Percentiles rank a stretch among this genome's conserved stretches.
Evolutionary conservation across 2,329 filamentous ascomycete genomes (phyloP).

Genomic region (Ascochyta rabiei): DNA sequence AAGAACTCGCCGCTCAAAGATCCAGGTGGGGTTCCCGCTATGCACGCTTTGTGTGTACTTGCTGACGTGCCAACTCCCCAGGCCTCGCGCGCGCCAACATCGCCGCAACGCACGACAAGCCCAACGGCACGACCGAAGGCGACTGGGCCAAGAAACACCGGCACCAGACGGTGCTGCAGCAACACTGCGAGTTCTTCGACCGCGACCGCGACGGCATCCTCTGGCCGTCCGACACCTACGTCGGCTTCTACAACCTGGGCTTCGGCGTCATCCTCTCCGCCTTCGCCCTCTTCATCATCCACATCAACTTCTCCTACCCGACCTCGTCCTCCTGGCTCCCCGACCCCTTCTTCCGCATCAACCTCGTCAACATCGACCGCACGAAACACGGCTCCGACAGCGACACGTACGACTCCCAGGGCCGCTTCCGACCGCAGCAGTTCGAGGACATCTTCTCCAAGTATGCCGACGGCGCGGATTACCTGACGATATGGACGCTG

Average conservation of each 20-base stretch:
- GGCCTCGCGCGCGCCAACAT: constrained; percentile 52
- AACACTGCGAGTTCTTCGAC: constrained; percentile 62
- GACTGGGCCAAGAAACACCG: constrained; percentile 48
- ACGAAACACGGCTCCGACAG: constrained; percentile 54
- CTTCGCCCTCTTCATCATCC: constrained; percentile 56
- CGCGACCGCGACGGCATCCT: constrained; percentile 59
- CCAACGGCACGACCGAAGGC: constrained; percentile 51
- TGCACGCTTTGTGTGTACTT: background rate
- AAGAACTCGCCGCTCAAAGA: constrained; percentile 16
- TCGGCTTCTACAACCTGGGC: constrained; percentile 54
- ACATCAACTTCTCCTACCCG: constrained; percentile 58
- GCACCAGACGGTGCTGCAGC: constrained; percentile 56
- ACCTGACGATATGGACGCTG: constrained; percentile 50
- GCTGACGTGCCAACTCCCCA: background rate
- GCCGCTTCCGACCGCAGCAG: constrained; percentile 53
- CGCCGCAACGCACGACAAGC: constrained; percentile 48
- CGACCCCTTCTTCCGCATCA: constrained; percentile 52
- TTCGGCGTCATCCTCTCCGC: constrained; percentile 53
- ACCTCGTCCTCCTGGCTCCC: constrained; percentile 53
- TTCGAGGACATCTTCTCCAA: constrained; percentile 58
- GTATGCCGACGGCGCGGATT: constrained; percentile 49
- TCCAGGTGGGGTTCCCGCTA: background rate
- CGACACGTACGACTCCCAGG: constrained; percentile 54
- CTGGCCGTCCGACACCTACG: constrained; percentile 59
- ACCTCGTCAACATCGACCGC: constrained; percentile 49